These are phyloP conservation scores for Kuraishia molischiana DNA, from an alignment of 805 yeast genomes.

Conservation along the genomic window DNA sequence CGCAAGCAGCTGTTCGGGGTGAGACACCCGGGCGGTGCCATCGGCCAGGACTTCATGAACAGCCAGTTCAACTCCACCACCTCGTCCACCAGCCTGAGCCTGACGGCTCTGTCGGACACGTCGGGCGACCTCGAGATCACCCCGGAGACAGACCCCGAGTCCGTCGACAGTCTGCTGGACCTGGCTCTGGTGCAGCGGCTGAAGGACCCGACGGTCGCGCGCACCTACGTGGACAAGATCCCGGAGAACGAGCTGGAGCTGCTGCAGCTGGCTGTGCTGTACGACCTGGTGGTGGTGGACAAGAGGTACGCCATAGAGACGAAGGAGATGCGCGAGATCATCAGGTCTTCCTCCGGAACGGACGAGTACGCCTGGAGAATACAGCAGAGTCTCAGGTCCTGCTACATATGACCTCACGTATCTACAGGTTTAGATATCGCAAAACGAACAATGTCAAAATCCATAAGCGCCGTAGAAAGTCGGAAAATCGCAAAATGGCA, in stretches of 20 bases:
- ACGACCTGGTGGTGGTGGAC: slow-evolving; percentile 3
- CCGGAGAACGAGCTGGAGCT: slow-evolving; percentile 3
- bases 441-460: too few species aligned
- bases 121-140: neutral
- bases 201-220: neutral
- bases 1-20: slow-evolving; percentile 52
- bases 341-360: neutral
- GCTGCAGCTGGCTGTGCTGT: slow-evolving; percentile 1
- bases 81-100: slow-evolving; percentile 2
- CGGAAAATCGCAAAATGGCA: too few species aligned
- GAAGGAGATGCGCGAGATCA: slow-evolving; percentile 1
- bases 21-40: slow-evolving; percentile 89
- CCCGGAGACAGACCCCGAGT: neutral
- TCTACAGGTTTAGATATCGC: neutral
- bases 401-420: neutral
- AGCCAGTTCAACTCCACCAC: neutral
- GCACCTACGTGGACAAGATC: slow-evolving; percentile 1
- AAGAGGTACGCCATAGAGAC: slow-evolving; percentile 2
- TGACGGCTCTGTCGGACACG: neutral
- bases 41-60: slow-evolving; percentile 45
- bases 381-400: neutral
- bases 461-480: too few species aligned
- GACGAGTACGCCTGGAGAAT: slow-evolving; percentile 1
- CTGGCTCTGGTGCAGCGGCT: neutral
- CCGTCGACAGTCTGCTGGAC: neutral